Base-by-base conservation (phyloP, 2,329 filamentous ascomycete genomes). In the Cladosporium sp. region DNA sequence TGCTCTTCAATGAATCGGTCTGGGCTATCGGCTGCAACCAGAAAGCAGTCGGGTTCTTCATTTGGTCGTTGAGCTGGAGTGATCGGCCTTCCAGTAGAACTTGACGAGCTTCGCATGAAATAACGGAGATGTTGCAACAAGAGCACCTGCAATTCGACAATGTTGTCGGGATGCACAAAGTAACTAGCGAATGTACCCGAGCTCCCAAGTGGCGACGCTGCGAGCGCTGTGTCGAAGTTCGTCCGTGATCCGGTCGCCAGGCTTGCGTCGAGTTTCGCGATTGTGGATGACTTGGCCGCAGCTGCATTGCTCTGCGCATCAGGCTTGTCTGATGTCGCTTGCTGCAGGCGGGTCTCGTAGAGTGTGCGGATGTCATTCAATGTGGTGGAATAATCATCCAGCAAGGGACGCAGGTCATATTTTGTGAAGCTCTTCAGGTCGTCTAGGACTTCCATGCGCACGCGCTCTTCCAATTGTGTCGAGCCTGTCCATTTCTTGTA, bases 401-500 rank as follows among this genome's bases (percentile, higher is more conserved):
- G 75, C 18, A 84, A 72, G 46, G 81, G 78, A 44, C 79, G 80
- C 67, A 92, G 86, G 74, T 92, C 87, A 69, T 87, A 83, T 60
- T 84, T 84, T 8, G 89, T 90, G 73, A 94, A 92, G 77, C 89
- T 91, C 77, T 89, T 90, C 4, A 87, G 88, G 64, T 87, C 82
- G 59, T 82, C 81, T 57, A 92, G 81, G 28, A 94, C 79, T 70
- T 88, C 85, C 33, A 88, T 84, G 67, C 85, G 87, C 77, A 95
- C 91, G 28, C 88, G 86, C 55, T 81, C 80, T 67, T 85, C 85
- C 26, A 95, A 80, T 0, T 85, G 83, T 6, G 82, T 82, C 26
- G 91, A 93, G 49, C 88, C 88, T 3, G 91, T 94, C 92, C 92
- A 95, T 84, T 93, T 93, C 84, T 89, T 82, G 79, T 95, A 94